Conservation (phyloP, 2,329 filamentous ascomycete genomes). For the Claviceps maximensis region DNA sequence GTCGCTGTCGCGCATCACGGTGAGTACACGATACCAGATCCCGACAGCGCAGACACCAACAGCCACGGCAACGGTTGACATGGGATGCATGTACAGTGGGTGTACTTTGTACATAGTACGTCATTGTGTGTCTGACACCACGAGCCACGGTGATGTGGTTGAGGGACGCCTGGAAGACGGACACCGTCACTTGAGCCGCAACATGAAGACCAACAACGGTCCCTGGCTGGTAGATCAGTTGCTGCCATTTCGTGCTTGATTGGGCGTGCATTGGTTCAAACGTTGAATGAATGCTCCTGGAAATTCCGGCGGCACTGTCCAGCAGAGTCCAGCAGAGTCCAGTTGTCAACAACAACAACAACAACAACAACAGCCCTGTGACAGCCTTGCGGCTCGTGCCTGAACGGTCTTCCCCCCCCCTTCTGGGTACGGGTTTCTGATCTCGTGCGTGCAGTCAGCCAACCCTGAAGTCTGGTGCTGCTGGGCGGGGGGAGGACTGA, state of each 20-base stretch:
- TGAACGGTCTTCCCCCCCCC: not conserved
- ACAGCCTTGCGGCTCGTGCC: not conserved
- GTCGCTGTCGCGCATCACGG: no score
- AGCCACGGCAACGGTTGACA: not conserved
- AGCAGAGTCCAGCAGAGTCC: no score
- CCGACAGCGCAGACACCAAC: not conserved
- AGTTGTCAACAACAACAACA: no score
- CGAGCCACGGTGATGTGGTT: no score
- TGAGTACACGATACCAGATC: no score
- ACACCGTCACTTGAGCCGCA: not conserved
- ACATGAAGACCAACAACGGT: not conserved
- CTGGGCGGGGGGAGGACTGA: not conserved
- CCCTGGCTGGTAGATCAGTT: no score
- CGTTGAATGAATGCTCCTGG: no score
- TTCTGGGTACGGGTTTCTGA: slow-evolving; percentile 1
- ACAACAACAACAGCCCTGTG: not conserved
- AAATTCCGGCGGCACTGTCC: not conserved
- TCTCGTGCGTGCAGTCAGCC: no score
- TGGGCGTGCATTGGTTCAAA: not conserved
- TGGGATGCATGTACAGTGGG: no score
- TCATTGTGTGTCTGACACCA: not conserved
- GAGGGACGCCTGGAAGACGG: not conserved
- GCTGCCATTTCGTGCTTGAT: not conserved
- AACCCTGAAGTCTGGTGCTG: not conserved
- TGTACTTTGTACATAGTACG: no score